Base-by-base conservation (phyloP, 495 filamentous ascomycete species). In the Trichoderma erinaceum region DNA sequence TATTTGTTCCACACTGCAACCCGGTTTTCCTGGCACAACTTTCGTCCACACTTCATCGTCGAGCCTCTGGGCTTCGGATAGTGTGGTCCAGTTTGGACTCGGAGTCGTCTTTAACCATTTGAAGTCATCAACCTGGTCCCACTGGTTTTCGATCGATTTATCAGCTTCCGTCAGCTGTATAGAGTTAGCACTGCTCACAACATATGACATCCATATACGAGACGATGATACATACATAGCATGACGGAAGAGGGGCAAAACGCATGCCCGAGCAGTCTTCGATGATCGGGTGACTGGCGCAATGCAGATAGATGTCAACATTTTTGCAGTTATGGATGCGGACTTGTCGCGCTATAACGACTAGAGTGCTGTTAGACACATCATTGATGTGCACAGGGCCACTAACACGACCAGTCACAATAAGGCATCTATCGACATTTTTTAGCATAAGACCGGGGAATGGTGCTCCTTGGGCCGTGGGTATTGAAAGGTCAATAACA, bases 61-160 rank as follows among this genome's bases (percentile, higher is more conserved):
- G 10, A 94, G 81, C 12, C 87, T 84, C 44, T 90, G 80, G 23
- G 80, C 82, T 58, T 83, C 82, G 18, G 83, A 78, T 50, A 97
- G 68, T 12, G 93, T 73, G 61, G 82, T 85, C 92, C 94, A 99
- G 75, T 99, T 93, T 1, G 95, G 95, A 71, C 91, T 97, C 21
- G 86, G 87, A 63, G 90, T 90, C 13, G 84, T 80, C 76, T 92
- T 96, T 69, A 97, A 83, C 96, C 96, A 98, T 77, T 96, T 95
- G 81, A 99, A 99, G 72, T 99, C 95, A 73, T 97, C 91, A 16
- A 99, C 89, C 73, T 96, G 86, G 71, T 91, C 86, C 90, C 92
- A 99, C 68, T 88, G 82, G 76, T 95, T 93, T 67, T 72, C 44
- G 6, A 12, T 73, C 44, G 77, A 73, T 41, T 69, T 69, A 11